Percentiles rank a stretch among this genome's conserved stretches.
These are phyloP conservation scores for Emergomyces orientalis DNA, from an alignment of 2,329 filamentous ascomycete genomes.

Conservation along the genomic window DNA sequence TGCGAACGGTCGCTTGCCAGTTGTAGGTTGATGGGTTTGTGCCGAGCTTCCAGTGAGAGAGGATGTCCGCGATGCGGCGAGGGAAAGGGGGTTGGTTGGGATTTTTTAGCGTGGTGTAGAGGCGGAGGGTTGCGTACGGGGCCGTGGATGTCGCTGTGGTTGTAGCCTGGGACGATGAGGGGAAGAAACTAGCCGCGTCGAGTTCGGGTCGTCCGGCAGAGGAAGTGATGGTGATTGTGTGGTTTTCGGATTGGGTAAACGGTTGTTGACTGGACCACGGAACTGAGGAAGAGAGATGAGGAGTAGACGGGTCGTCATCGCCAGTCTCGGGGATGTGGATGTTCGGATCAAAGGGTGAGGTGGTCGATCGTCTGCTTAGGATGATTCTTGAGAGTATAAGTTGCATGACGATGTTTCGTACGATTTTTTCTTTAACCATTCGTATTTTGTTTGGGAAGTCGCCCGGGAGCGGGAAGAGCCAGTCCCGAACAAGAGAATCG, in stretches of 20 bases:
- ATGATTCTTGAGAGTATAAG: conserved; percentile 28
- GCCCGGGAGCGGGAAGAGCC: conserved; percentile 27
- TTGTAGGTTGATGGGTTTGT: conserved; percentile 27
- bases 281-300: background rate
- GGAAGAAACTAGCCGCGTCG: background rate
- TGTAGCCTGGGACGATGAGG: conserved; percentile 1
- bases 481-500: conserved; percentile 29
- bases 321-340: background rate
- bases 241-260: background rate
- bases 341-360: background rate
- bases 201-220: background rate
- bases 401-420: conserved; percentile 30
- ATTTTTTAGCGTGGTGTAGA: conserved; percentile 23
- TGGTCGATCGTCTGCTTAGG: background rate
- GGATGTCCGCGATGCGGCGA: conserved; percentile 22
- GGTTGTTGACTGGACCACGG: background rate
- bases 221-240: background rate
- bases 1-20: conserved; percentile 24
- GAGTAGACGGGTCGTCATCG: background rate
- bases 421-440: conserved; percentile 31
- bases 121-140: conserved; percentile 17
- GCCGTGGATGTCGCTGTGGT: background rate
- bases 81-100: conserved; percentile 16
- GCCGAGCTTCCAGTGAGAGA: conserved; percentile 31
- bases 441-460: conserved; percentile 30